Evolutionary conservation across 1,284 basidiomycete species (phyloP), one percentile per base, ranked within the genome.

Genomic region (Puccinia novopanici): DNA sequence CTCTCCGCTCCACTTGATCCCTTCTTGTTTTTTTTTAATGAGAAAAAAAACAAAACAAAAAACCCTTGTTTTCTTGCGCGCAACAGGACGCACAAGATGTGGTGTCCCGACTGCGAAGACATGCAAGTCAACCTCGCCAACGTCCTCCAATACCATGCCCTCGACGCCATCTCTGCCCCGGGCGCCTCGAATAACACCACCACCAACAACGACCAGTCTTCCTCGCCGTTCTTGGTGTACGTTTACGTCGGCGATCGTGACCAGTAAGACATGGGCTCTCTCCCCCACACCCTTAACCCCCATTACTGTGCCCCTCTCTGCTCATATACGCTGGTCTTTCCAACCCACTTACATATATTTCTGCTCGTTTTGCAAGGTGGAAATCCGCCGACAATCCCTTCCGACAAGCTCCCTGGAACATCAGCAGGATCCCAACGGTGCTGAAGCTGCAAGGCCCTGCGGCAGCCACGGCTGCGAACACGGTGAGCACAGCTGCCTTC

Each of bases 71-170:
- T n/a, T n/a, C n/a, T n/a, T 34, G 52, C 54, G n/a, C 15, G 15
- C n/a, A 17, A n/a, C 68, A 79, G 67, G 37, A 71, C 52, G 22
- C 67, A 42, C 6, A 50, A 79, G 57, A 79, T 79, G 76, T 79
- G 76, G 76, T 79, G 76, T 61, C 50, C 50, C 24, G 76, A 79
- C 45, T 79, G 76, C 27, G 52, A 55, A 52, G 37, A 71, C 24
- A 70, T 79, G 50, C 34, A 79, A 72, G 10, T 37, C n/a, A 77
- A 65, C 50, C 52, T 77, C 3, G 27, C 8, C 3, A 55, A 77
- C 52, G 45, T 77, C 3, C 48, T 50, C 24, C 30, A 71, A 54
- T 71, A 71, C 17, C 68, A 3, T 4, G 54, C 34, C 15, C 54
- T 74, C 13, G 52, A 59, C 42, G 27, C 40, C 9, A 40, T 45